A percentile compares a stretch with the other conserved stretches of the same genome.
phyloP scores from a whole-genome alignment of 1,139 yeast species.

The Suhomyces maxii region DNA sequence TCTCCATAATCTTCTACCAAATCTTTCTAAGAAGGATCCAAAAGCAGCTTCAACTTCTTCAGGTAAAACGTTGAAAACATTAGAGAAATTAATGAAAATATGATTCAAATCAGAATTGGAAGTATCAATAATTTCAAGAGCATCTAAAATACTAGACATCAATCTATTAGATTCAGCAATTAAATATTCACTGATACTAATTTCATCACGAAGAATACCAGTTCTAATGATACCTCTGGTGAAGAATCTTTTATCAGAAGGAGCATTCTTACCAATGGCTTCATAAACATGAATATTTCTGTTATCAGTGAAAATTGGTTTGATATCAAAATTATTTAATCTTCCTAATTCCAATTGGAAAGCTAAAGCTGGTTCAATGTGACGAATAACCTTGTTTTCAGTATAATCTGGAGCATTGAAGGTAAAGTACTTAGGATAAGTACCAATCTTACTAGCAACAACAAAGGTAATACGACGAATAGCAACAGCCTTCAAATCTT shows the following conservation, averaged over 20 bases:
- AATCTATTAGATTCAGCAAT: slow-evolving; percentile 95
- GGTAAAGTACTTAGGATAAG: slow-evolving; percentile 93
- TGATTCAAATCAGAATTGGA: slow-evolving; percentile 95
- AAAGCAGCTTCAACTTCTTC: slow-evolving; percentile 97
- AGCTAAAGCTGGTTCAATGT: slow-evolving; percentile 97
- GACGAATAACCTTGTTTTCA: slow-evolving; percentile 92
- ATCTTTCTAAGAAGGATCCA: slow-evolving; percentile 96
- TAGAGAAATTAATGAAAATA: slow-evolving; percentile 93
- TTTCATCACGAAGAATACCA: slow-evolving; percentile 89
- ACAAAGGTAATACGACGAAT: slow-evolving; percentile 93
- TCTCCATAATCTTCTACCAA: slow-evolving; percentile 96
- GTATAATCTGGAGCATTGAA: slow-evolving; percentile 83
- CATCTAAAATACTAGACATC: slow-evolving; percentile 93
- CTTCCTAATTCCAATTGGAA: slow-evolving; percentile 95
- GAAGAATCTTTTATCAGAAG: slow-evolving; percentile 92
- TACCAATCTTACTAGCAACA: slow-evolving; percentile 77
- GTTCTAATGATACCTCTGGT: slow-evolving; percentile 97
- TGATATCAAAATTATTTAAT: slow-evolving; percentile 89
- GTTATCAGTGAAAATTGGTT: slow-evolving; percentile 94
- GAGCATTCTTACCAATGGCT: slow-evolving; percentile 91
- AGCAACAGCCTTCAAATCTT: slow-evolving; percentile 66
- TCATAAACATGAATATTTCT: slow-evolving; percentile 96
- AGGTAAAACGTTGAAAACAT: slow-evolving; percentile 90
- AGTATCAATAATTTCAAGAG: slow-evolving; percentile 91
- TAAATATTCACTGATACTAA: slow-evolving; percentile 88